phyloP scores from a whole-genome alignment of 108 stramenopile species.

The Epithemia pelagica region DNA sequence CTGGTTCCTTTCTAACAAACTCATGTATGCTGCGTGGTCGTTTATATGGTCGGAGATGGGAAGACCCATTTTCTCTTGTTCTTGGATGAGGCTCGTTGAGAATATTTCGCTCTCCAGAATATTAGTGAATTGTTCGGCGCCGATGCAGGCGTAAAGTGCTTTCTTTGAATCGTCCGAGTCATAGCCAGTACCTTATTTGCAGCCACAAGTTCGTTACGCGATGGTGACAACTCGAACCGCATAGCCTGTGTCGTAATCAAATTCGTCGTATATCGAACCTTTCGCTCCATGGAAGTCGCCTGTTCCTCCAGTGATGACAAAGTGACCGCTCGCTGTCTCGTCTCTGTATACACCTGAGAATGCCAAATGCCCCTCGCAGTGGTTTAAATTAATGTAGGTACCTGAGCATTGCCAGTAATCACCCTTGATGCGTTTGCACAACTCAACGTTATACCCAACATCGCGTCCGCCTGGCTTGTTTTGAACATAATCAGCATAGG shows the following conservation, averaged over 20 bases:
- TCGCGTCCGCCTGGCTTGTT: neutral
- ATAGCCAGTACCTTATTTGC: too few species aligned
- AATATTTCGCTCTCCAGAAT: too few species aligned
- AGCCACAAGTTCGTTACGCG: too few species aligned
- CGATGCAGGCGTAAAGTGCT: too few species aligned
- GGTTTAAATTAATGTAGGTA: neutral
- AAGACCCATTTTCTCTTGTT: too few species aligned
- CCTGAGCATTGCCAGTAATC: neutral
- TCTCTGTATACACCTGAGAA: neutral
- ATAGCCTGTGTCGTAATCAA: neutral
- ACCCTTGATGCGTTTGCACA: neutral
- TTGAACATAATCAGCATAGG: neutral
- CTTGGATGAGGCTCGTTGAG: too few species aligned
- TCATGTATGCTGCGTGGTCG: too few species aligned
- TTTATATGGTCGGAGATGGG: too few species aligned
- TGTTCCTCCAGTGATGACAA: neutral
- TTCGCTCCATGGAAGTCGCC: neutral
- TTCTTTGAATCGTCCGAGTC: too few species aligned
- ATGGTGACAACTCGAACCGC: too few species aligned
- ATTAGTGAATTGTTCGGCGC: too few species aligned
- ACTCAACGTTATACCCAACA: neutral
- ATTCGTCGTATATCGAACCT: neutral
- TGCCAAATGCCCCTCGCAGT: neutral
- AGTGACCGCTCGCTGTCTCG: neutral
- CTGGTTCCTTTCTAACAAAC: too few species aligned